phyloP scores from a whole-genome alignment of 352 stramenopile species.

The Phytophthora fragariaefolia region DNA sequence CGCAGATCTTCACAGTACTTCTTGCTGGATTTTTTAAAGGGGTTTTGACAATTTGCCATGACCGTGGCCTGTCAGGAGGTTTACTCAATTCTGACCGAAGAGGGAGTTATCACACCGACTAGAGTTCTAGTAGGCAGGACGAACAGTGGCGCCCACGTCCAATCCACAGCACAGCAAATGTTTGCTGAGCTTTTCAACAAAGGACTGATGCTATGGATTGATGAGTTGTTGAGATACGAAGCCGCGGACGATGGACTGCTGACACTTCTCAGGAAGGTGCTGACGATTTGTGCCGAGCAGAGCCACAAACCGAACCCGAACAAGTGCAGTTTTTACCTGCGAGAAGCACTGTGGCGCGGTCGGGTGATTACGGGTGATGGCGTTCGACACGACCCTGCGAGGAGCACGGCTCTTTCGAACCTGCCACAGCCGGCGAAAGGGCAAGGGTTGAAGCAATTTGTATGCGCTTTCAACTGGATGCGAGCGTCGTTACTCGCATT shows the following conservation, averaged over 20 bases:
- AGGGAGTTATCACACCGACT: constrained; percentile 20
- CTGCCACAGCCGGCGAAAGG: constrained; percentile 1
- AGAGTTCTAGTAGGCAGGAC: not conserved
- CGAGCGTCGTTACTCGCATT: not conserved
- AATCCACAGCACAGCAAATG: not conserved
- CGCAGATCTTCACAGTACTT: constrained; percentile 20
- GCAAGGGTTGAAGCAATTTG: not conserved
- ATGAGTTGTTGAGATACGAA: not conserved
- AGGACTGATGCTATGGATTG: not conserved
- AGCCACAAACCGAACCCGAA: constrained; percentile 12
- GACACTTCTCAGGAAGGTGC: constrained; percentile 4
- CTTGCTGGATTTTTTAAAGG: constrained; percentile 24
- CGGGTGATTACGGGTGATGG: not conserved
- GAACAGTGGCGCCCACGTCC: not conserved
- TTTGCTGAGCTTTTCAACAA: not conserved
- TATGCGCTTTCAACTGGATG: not conserved
- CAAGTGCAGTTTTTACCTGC: constrained; percentile 2
- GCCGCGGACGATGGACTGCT: not conserved
- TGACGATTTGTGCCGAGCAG: constrained; percentile 14
- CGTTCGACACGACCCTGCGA: not conserved
- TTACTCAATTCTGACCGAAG: constrained; percentile 22
- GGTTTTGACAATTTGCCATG: constrained; percentile 26
- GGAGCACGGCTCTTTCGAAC: not conserved
- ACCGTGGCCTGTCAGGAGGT: constrained; percentile 6
- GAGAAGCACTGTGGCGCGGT: not conserved